phyloP scores from a whole-genome alignment of 1,284 basidiomycete genomes.

The Fomitiporia mediterranea region DNA sequence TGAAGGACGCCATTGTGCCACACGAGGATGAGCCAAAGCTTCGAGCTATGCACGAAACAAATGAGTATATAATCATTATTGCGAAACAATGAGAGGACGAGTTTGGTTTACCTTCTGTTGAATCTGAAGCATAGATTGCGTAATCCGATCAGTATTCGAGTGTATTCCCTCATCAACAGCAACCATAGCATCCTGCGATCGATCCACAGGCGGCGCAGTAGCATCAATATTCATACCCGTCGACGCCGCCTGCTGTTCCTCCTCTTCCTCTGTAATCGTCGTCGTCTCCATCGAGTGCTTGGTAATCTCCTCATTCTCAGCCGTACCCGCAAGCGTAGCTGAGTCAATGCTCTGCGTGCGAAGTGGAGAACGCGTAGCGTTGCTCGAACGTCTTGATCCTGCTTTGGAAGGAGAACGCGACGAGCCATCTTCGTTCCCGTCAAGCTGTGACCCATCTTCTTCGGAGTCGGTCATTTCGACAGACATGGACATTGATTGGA shows the following conservation, averaged over 20 bases:
- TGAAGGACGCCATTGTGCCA: constrained; percentile 13
- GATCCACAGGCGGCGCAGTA: constrained; percentile 39
- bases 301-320: constrained; percentile 38
- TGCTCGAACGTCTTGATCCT: constrained; percentile 50
- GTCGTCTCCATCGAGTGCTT: constrained; percentile 24
- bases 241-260: constrained; percentile 4
- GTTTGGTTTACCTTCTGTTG: constrained; percentile 69
- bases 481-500: constrained; percentile 78
- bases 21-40: constrained; percentile 46
- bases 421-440: constrained; percentile 21
- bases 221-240: constrained; percentile 37
- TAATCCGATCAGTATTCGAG: constrained; percentile 76
- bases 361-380: constrained; percentile 40
- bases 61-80: background rate
- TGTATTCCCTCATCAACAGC: constrained; percentile 81
- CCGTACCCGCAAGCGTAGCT: constrained; percentile 29
- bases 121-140: constrained; percentile 77
- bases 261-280: constrained; percentile 47
- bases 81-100: background rate
- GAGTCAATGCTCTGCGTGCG: constrained; percentile 34
- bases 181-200: constrained; percentile 68
- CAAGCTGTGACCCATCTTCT: constrained; percentile 14
- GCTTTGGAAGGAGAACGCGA: constrained; percentile 50
- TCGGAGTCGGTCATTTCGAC: constrained; percentile 70
- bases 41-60: constrained; percentile 52